Conservation (phyloP, 1,284 basidiomycete genomes). For the Kwoniella shivajii region DNA sequence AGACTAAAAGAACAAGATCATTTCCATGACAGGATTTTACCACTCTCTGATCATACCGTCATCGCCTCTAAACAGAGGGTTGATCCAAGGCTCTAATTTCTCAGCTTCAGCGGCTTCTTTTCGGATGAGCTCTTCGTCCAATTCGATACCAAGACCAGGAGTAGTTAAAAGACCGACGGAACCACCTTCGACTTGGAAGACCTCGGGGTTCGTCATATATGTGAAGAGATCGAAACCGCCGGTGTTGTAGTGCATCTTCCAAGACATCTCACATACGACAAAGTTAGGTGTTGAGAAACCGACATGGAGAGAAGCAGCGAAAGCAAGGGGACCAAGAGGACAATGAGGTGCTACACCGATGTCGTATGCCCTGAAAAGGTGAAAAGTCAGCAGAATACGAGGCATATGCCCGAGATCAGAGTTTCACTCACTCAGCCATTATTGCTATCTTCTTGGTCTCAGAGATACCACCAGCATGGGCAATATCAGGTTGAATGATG, state of each 20-base stretch:
- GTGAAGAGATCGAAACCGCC: slow-evolving; percentile 69
- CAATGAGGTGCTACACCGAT: slow-evolving; percentile 57
- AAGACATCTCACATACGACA: slow-evolving; percentile 55
- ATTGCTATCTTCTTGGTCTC: slow-evolving; percentile 70
- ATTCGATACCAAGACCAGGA: slow-evolving; percentile 68
- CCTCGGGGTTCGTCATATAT: slow-evolving; percentile 59
- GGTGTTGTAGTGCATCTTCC: slow-evolving; percentile 71
- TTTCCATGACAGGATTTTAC: slow-evolving; percentile 43
- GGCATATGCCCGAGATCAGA: background rate
- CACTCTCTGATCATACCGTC: slow-evolving; percentile 63
- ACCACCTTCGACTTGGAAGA: slow-evolving; percentile 67
- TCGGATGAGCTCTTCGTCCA: slow-evolving; percentile 68
- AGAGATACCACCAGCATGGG: slow-evolving; percentile 64
- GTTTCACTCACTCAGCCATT: slow-evolving; percentile 61
- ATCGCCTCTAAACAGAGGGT: slow-evolving; percentile 64
- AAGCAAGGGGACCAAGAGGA: slow-evolving; percentile 64
- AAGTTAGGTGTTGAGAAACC: slow-evolving; percentile 55
- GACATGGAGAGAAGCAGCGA: slow-evolving; percentile 62
- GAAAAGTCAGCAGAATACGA: background rate
- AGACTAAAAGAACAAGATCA: background rate
- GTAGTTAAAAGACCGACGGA: slow-evolving; percentile 62
- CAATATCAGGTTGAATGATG: slow-evolving; percentile 73
- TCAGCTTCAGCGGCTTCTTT: slow-evolving; percentile 56
- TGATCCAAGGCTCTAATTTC: slow-evolving; percentile 58
- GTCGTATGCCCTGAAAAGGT: slow-evolving; percentile 46